phyloP scores from a whole-genome alignment of 352 stramenopile genomes.

The Peronospora destructor region DNA sequence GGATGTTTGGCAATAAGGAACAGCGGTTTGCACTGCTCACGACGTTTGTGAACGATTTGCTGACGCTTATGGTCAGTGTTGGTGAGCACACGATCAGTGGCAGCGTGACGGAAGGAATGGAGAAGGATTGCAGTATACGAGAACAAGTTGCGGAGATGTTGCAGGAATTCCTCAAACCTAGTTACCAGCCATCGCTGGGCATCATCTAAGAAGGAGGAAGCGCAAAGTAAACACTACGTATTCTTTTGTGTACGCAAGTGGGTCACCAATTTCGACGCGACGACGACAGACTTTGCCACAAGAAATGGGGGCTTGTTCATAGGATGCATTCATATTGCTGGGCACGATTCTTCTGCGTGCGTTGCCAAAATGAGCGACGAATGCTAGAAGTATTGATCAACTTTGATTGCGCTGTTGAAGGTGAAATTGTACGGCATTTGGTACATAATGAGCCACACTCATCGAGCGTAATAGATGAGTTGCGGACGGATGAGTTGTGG shows the following conservation, averaged over 20 bases:
- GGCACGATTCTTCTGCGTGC: no score
- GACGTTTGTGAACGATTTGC: slow-evolving; percentile 25
- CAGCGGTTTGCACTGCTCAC: slow-evolving; percentile 26
- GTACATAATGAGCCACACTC: no score
- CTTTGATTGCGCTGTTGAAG: no score
- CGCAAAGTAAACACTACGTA: background rate
- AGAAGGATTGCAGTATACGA: slow-evolving; percentile 14
- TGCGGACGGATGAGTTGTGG: no score
- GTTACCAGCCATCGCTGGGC: slow-evolving; percentile 22
- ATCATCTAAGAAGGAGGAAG: slow-evolving; percentile 23
- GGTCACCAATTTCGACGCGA: background rate
- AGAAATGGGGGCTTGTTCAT: no score
- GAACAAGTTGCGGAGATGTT: slow-evolving; percentile 16
- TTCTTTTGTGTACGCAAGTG: no score
- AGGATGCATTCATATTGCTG: no score
- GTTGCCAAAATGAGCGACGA: no score
- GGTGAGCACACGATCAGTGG: slow-evolving; percentile 2
- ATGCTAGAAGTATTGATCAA: no score
- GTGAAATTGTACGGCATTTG: no score
- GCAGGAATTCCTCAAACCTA: slow-evolving; percentile 25
- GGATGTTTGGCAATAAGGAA: slow-evolving; percentile 19
- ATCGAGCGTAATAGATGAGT: no score
- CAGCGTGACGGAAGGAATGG: slow-evolving; percentile 6
- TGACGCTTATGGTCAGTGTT: slow-evolving; percentile 14
- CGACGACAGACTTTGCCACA: no score